Conservation (phyloP, 1,139 yeast genomes). For the Candida gigantensis region DNA sequence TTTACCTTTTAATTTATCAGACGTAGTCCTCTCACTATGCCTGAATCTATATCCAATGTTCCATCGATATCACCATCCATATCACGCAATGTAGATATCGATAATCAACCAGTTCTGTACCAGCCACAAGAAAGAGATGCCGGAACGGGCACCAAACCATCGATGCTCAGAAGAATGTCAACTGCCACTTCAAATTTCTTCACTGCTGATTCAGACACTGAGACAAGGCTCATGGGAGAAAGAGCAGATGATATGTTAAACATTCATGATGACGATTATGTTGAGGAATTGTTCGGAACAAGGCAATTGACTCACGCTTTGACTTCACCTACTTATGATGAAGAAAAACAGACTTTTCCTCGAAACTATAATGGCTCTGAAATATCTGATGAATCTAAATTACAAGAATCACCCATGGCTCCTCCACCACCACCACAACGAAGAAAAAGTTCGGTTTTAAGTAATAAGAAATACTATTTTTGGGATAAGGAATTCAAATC, state of each 20-base stretch:
- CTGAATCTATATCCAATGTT: not conserved
- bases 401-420: too few species aligned
- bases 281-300: slow-evolving; percentile 17
- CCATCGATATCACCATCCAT: not conserved
- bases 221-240: slow-evolving; percentile 8
- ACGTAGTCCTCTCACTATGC: too few species aligned
- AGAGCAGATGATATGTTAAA: slow-evolving; percentile 7
- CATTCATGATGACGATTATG: slow-evolving; percentile 8
- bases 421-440: slow-evolving; percentile 11
- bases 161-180: slow-evolving; percentile 17
- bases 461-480: slow-evolving; percentile 23
- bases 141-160: slow-evolving; percentile 5
- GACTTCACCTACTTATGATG: slow-evolving; percentile 8
- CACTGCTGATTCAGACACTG: slow-evolving; percentile 1
- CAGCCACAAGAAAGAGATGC: not conserved
- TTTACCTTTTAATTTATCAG: too few species aligned
- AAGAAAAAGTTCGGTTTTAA: slow-evolving; percentile 23
- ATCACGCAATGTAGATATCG: too few species aligned
- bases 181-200: slow-evolving; percentile 17
- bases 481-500: slow-evolving; percentile 31
- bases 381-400: slow-evolving; percentile 1
- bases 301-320: slow-evolving; percentile 9
- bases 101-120: not conserved
- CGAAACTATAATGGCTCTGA: not conserved
- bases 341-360: slow-evolving; percentile 9